Base-by-base conservation (phyloP, 805 yeast genomes). In the Nakazawaea siamensis region DNA sequence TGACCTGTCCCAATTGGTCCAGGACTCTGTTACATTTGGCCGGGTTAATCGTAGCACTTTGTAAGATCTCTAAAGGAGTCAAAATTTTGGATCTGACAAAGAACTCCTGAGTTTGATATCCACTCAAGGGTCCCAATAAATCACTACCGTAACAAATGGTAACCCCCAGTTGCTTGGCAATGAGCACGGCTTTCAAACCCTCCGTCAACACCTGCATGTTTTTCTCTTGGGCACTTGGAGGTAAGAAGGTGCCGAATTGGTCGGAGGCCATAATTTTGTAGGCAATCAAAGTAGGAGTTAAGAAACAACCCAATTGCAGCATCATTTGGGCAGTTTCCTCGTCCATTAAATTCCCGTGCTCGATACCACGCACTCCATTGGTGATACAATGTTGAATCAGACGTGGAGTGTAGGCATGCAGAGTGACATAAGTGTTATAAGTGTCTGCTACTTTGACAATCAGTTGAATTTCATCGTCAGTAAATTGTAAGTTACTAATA, bases 201-300 rank as follows among this genome's bases (percentile, higher is more conserved):
- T 42, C 37, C 19, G 43, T 32, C 23, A 52, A 44, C 11, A 51
- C 51, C 15, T 34, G 40, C 4, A 30, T 12, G 28, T 52, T 52
- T 31, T 51, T 51, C 3, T 18, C 44, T 20, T 37, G 33, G 1
- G 45, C 35, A 3, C 37, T 46, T 5, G 43, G 41, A 8, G 47
- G 40, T 25, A 51, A 36, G 37, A 51, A 52, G 10, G 24, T 24
- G 2, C 38, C 24, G 21, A 46, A 52, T 31, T 51, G 53, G 16
- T 52, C 47, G 12, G 52, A 47, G 14, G 54, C 52, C 49, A 49
- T 44, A 6, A 50, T 51, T 27, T 52, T 52, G 35, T 51, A 51
- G n/a, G 52, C 40, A 16, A 51, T 43, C 23, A 52, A 45, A 13
- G 55, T 52, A 18, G 55, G 57, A 15, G 55, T 50, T 18, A 52